A percentile compares a stretch with the other conserved stretches of the same genome.
phyloP scores from a whole-genome alignment of 2,329 filamentous ascomycete species.

The Exophiala calicioides region DNA sequence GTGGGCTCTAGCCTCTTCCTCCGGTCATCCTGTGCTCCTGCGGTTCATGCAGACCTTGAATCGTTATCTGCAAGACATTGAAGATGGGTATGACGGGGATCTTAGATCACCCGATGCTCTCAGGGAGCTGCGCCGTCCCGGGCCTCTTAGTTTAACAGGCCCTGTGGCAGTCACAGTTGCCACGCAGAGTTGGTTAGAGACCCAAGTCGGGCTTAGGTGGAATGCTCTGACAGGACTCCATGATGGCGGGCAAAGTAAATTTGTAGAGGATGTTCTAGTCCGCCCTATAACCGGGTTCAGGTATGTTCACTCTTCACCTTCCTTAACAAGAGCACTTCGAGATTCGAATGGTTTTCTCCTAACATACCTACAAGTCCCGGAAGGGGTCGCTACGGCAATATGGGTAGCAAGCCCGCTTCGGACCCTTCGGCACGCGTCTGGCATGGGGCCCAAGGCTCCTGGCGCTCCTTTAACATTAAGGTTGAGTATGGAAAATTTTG shows the following conservation, averaged over 20 bases:
- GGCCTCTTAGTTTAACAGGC: conserved; percentile 37
- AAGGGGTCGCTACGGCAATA: conserved; percentile 35
- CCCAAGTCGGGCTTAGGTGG: conserved; percentile 34
- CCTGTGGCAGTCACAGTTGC: conserved; percentile 37
- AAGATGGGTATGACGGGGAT: conserved; percentile 7
- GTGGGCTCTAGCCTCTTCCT: conserved; percentile 36
- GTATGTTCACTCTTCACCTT: conserved; percentile 19
- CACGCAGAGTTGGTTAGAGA: conserved; percentile 31
- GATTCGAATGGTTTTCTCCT: too few relatives aligned
- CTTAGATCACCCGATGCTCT: conserved; percentile 9
- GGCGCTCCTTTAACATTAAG: conserved; percentile 33
- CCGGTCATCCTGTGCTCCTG: conserved; percentile 35
- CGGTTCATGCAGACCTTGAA: conserved; percentile 33
- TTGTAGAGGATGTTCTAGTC: conserved; percentile 37
- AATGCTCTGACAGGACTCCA: conserved; percentile 35
- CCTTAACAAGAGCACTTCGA: too few relatives aligned
- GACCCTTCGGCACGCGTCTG: conserved; percentile 35
- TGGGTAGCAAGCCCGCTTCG: conserved; percentile 37
- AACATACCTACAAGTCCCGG: too few relatives aligned
- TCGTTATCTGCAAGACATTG: conserved; percentile 17
- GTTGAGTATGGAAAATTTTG: conserved; percentile 38
- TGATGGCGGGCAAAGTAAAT: conserved; percentile 36
- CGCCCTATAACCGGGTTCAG: conserved; percentile 40
- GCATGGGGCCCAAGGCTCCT: conserved; percentile 37
- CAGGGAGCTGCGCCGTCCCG: conserved; percentile 27